Conservation (phyloP, 257 asterid species). For the Ballota nigra region DNA sequence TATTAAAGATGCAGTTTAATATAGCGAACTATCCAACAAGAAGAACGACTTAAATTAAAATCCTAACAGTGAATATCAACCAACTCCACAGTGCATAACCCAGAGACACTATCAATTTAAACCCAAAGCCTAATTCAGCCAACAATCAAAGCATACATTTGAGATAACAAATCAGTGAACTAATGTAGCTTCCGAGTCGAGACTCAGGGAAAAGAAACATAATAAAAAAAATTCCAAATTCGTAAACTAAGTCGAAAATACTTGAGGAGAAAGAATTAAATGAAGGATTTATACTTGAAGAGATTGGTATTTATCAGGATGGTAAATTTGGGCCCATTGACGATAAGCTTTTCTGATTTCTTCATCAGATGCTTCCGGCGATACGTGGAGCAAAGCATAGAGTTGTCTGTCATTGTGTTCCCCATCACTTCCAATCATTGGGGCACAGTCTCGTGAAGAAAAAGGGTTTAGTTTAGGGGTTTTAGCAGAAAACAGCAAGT, state of each 20-base stretch:
- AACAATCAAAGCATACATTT: not conserved
- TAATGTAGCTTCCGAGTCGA: not conserved
- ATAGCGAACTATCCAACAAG: not conserved
- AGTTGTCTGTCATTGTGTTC: slow-evolving; percentile 58
- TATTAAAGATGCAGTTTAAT: not conserved
- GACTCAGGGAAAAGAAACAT: not conserved
- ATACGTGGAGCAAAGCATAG: slow-evolving; percentile 78
- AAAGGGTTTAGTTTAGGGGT: slow-evolving; percentile 39
- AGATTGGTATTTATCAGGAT: slow-evolving; percentile 89
- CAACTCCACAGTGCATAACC: slow-evolving; percentile 1
- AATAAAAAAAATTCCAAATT: not conserved
- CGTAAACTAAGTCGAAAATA: not conserved
- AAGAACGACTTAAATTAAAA: not conserved
- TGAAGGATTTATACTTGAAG: slow-evolving; percentile 40
- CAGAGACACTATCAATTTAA: not conserved
- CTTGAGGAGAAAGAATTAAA: not conserved
- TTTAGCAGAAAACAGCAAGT: slow-evolving; percentile 25
- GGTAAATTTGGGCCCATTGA: slow-evolving; percentile 97
- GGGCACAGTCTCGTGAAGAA: not conserved
- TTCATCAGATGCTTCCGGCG: slow-evolving; percentile 96
- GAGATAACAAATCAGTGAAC: not conserved
- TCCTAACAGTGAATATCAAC: slow-evolving; percentile 11
- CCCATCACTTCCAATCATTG: slow-evolving; percentile 31
- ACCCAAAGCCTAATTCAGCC: not conserved
- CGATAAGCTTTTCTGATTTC: slow-evolving; percentile 95